A percentile compares a stretch with the other conserved stretches of the same genome.
Evolutionary conservation across 2,329 filamentous ascomycete species (phyloP).

Genomic region (Dryadomyces quercus-mongolicae): DNA sequence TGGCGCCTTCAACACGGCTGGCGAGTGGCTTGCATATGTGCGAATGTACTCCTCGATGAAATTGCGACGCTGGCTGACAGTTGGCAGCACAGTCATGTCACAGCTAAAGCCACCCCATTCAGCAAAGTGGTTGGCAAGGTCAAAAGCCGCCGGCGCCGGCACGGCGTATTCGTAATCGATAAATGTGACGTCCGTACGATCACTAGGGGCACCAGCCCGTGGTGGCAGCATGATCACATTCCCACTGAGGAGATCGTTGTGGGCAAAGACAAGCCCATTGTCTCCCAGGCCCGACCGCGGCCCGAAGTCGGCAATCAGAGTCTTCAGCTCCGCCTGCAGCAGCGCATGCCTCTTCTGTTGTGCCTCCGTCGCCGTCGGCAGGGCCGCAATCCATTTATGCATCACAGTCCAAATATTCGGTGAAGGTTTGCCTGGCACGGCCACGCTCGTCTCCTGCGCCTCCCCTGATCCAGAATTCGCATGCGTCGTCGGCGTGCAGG

Average conservation of each 20-base stretch:
- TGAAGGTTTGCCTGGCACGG: not conserved
- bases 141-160: conserved; percentile 87
- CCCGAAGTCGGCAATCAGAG: conserved; percentile 59
- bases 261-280: conserved; percentile 76
- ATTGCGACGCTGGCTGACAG: conserved; percentile 58
- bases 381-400: conserved; percentile 86
- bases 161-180: conserved; percentile 99
- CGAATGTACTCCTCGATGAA: conserved; percentile 78
- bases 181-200: conserved; percentile 51
- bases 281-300: conserved; percentile 64
- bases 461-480: no score
- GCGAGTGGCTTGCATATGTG: conserved; percentile 51
- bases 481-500: conserved; percentile 24
- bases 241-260: conserved; percentile 90
- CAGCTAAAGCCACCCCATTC: conserved; percentile 98
- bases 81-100: conserved; percentile 75
- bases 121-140: conserved; percentile 94
- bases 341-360: conserved; percentile 54
- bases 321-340: conserved; percentile 64
- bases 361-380: conserved; percentile 60
- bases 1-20: conserved; percentile 10
- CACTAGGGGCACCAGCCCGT: not conserved
- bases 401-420: conserved; percentile 64
- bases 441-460: not conserved
- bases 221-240: conserved; percentile 74